Evolutionary conservation across 306 rosid genomes (phyloP).

Genomic region (Medicago arabica): DNA sequence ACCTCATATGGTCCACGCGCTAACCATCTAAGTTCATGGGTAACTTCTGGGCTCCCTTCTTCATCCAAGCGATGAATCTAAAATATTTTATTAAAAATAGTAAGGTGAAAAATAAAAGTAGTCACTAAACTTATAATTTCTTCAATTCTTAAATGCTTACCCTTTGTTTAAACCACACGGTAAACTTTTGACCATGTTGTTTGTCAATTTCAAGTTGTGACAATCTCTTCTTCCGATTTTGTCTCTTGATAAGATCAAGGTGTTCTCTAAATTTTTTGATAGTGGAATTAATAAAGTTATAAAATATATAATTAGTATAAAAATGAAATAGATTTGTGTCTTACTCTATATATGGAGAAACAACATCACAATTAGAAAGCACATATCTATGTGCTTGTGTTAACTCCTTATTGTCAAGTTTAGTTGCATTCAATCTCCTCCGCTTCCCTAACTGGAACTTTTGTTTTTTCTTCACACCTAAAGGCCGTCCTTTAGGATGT

Average conservation of each 20-base stretch:
- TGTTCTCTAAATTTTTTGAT: not conserved
- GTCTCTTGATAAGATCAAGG: not conserved
- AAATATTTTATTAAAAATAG: not conserved
- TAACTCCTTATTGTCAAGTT: not conserved
- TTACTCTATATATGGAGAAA: slow-evolving; percentile 7
- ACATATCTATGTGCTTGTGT: slow-evolving; percentile 9
- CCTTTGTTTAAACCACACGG: not conserved
- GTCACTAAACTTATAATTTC: not conserved
- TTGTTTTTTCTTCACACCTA: too few species aligned
- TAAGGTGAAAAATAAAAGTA: not conserved
- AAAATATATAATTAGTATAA: not conserved
- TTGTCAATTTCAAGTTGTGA: not conserved
- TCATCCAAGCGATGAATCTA: not conserved
- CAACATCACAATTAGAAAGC: not conserved
- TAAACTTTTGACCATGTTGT: not conserved
- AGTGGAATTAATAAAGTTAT: too few species aligned
- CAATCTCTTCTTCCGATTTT: not conserved
- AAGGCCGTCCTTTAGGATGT: not conserved
- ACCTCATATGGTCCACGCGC: not conserved
- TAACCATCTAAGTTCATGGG: not conserved
- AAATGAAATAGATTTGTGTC: not conserved
- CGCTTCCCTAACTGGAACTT: not conserved
- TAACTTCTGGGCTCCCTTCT: not conserved
- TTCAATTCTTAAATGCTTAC: not conserved
- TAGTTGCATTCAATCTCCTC: not conserved